A percentile compares a stretch with the other conserved stretches of the same genome.
Evolutionary conservation across 2,329 filamentous ascomycete genomes (phyloP).

Genomic region (Ambrosiella cleistominuta): DNA sequence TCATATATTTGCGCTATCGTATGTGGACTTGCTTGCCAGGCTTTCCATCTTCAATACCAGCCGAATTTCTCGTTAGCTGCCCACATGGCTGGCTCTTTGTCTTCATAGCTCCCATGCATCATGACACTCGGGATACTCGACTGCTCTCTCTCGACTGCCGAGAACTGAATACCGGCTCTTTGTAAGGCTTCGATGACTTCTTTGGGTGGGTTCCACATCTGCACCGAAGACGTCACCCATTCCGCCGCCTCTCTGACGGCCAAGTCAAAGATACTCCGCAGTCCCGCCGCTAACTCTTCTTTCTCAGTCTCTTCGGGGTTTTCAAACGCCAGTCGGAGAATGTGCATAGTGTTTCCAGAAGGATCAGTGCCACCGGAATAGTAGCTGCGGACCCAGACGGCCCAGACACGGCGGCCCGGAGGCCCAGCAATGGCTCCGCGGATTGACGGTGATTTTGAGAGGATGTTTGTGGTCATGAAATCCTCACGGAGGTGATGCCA

Average conservation of each 20-base stretch:
- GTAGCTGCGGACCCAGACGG: conserved; percentile 52
- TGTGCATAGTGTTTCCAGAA: conserved; percentile 50
- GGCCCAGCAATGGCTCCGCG: conserved; percentile 50
- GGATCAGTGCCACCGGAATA: conserved; percentile 30
- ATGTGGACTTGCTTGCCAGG: too few relatives aligned
- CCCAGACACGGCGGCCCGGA: conserved; percentile 43
- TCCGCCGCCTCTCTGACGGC: conserved; percentile 53
- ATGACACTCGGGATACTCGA: conserved; percentile 54
- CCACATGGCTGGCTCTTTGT: conserved; percentile 40
- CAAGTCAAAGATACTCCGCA: conserved; percentile 45
- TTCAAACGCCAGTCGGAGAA: conserved; percentile 53
- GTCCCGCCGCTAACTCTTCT: conserved; percentile 30
- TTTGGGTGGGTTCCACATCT: conserved; percentile 68
- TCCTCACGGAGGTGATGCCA: conserved; percentile 75
- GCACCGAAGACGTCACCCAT: conserved; percentile 53
- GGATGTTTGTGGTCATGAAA: conserved; percentile 50
- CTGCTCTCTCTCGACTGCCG: conserved; percentile 37
- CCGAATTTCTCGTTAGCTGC: conserved; percentile 60
- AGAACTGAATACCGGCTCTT: conserved; percentile 29
- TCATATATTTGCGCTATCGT: conserved; percentile 3
- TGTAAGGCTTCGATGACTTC: conserved; percentile 30
- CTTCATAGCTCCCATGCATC: conserved; percentile 34
- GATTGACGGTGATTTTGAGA: conserved; percentile 33
- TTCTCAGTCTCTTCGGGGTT: conserved; percentile 25
- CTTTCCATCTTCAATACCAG: conserved; percentile 35